Base-by-base conservation (phyloP, 2,329 filamentous ascomycete genomes). In the Pseudomassariella vexata region DNA sequence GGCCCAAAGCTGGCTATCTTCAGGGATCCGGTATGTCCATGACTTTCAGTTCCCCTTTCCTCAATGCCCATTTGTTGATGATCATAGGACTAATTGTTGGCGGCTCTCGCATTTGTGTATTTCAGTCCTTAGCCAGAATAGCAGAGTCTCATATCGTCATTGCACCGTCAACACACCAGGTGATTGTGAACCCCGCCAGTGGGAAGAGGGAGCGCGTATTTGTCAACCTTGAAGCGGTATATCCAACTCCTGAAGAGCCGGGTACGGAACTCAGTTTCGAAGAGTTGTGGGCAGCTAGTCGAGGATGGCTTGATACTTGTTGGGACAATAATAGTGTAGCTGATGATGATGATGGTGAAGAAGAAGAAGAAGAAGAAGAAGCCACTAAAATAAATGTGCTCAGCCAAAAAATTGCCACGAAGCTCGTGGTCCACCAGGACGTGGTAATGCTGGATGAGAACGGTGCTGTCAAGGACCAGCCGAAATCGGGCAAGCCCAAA, bases 81-180 rank as follows among this genome's bases (percentile, higher is more conserved):
- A 79, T 74, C 70, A 76, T 76, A 95, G 89, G 88, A 95, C 89
- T 95, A 95, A 95, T 90, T 70, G 55, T 57, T 76, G 50, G 58
- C 52, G 46, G 42, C 49, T 47, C 44, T 49, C 52, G 47, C 53
- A 37, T 43, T 54, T 58, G 46, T 60, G 51, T 63, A 55, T 62
- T 57, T 67, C 68, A 80, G 76, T 74, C 67, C 60, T 53, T 68
- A 59, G 63, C 69, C 52, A 73, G 74, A 63, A 70, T 79, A 65
- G 66, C 77, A 63, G 64, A 68, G 55, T 65, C 67, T 40, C 74
- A 74, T 62, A 73, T 79, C 63, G 65, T 81, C 63, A 70, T 83
- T 73, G 62, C 82, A 65, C 73, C 83, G 65, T 71, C 71, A 21
- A 70, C 79, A 51, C 76, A 85, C 57, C 86, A 92, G 67, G 79